Evolutionary conservation across 1,284 basidiomycete genomes (phyloP).

Genomic region (Cryptococcus sp.): DNA sequence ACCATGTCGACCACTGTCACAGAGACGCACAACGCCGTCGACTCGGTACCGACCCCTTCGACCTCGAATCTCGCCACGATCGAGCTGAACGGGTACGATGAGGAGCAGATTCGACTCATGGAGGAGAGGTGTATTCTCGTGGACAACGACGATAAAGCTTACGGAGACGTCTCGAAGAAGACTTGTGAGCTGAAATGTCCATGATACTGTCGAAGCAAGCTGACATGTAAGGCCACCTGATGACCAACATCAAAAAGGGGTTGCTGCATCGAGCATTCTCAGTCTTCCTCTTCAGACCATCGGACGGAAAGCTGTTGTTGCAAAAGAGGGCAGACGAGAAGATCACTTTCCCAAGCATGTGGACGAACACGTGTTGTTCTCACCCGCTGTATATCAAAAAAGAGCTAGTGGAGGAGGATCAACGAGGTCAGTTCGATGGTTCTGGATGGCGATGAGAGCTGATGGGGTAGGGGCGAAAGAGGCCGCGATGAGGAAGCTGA

Average conservation of each 20-base stretch:
- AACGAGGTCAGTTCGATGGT: constrained; percentile 61
- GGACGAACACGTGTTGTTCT: constrained; percentile 99
- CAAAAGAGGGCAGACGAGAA: constrained; percentile 95
- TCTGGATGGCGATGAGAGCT: not conserved
- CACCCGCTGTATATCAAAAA: constrained; percentile 73
- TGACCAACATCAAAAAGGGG: constrained; percentile 93
- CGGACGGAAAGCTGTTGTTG: constrained; percentile 87
- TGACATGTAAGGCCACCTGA: constrained; percentile 73
- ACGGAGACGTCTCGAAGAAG: constrained; percentile 94
- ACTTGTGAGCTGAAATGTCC: constrained; percentile 72
- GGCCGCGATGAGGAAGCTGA: constrained; percentile 89
- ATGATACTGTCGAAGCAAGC: too few species aligned
- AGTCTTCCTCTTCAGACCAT: constrained; percentile 91
- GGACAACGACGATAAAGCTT: constrained; percentile 77
- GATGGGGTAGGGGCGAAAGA: constrained; percentile 57
- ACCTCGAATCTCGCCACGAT: constrained; percentile 9
- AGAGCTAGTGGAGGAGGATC: constrained; percentile 72
- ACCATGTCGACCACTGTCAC: constrained; percentile 14
- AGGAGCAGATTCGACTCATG: constrained; percentile 69
- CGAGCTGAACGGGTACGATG: constrained; percentile 45
- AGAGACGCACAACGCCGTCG: not conserved
- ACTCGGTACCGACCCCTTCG: not conserved
- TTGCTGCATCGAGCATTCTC: constrained; percentile 97
- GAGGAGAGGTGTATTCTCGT: constrained; percentile 96
- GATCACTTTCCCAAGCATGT: constrained; percentile 99